A percentile compares a stretch with the other conserved stretches of the same genome.
Conservation (phyloP, 768 basidiomycete genomes). For the Favolaschia claudopus region DNA sequence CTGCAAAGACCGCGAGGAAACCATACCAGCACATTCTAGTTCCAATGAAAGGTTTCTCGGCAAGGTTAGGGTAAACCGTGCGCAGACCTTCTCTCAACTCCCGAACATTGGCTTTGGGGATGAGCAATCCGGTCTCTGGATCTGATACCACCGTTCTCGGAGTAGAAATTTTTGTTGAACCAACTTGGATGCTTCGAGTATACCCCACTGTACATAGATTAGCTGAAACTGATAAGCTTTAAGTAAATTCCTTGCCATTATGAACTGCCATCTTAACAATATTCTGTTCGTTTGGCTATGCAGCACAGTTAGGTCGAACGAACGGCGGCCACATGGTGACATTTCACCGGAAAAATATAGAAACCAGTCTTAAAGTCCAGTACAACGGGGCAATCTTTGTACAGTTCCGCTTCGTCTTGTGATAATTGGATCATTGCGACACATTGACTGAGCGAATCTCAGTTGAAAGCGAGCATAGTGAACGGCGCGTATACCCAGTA, state of each 20-base stretch:
- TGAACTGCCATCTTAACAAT: slow-evolving; percentile 85
- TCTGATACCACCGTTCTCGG: slow-evolving; percentile 79
- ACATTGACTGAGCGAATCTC: slow-evolving; percentile 65
- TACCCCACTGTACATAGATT: slow-evolving; percentile 59
- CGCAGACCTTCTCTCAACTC: slow-evolving; percentile 60
- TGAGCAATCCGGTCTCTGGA: slow-evolving; percentile 61
- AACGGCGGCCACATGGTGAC: no score
- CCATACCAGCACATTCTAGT: slow-evolving; percentile 91
- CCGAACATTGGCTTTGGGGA: slow-evolving; percentile 65
- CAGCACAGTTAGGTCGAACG: background rate
- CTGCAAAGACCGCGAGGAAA: background rate
- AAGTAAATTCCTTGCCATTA: slow-evolving; percentile 10
- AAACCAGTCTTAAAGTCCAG: slow-evolving; percentile 78
- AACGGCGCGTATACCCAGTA: slow-evolving; percentile 68
- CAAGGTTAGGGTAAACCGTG: slow-evolving; percentile 79
- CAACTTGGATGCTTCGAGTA: slow-evolving; percentile 53
- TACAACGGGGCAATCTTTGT: slow-evolving; percentile 71
- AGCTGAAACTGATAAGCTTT: background rate
- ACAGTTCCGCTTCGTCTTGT: slow-evolving; percentile 68
- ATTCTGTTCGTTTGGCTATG: slow-evolving; percentile 71
- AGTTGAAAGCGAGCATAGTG: background rate
- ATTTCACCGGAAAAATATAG: slow-evolving; percentile 82
- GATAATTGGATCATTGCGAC: slow-evolving; percentile 82
- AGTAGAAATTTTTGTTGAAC: slow-evolving; percentile 62
- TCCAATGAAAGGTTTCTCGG: slow-evolving; percentile 68